Conservation (phyloP, 2,329 filamentous ascomycete genomes). For the Phialophora macrospora region DNA sequence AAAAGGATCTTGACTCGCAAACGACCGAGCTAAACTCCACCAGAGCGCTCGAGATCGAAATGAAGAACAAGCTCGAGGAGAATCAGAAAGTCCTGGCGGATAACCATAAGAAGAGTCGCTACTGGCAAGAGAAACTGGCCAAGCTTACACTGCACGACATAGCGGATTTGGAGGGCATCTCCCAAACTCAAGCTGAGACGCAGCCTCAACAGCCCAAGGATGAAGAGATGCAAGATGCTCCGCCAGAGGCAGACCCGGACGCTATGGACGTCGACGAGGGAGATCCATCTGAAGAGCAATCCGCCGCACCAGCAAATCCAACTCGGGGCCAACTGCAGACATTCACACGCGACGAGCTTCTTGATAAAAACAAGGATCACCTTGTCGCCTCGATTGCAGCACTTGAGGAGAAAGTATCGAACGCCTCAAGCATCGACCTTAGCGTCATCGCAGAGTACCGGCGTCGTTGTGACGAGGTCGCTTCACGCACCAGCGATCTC, state of each 20-base stretch:
- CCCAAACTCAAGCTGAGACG: constrained; percentile 18
- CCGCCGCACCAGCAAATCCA: constrained; percentile 38
- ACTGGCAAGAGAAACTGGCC: constrained; percentile 88
- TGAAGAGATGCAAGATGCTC: constrained; percentile 56
- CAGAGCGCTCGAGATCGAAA: constrained; percentile 89
- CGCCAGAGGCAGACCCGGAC: constrained; percentile 71
- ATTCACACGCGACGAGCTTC: constrained; percentile 74
- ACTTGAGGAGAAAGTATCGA: constrained; percentile 77
- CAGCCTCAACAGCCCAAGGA: constrained; percentile 15
- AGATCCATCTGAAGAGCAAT: constrained; percentile 57
- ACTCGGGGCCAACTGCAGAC: constrained; percentile 68
- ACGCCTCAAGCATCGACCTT: constrained; percentile 78
- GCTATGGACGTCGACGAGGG: constrained; percentile 47
- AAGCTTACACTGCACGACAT: constrained; percentile 85
- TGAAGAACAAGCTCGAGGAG: constrained; percentile 97
- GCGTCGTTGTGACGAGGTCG: constrained; percentile 80
- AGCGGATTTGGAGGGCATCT: constrained; percentile 60
- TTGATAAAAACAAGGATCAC: constrained; percentile 65
- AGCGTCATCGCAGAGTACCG: constrained; percentile 88
- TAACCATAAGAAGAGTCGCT: constrained; percentile 79
- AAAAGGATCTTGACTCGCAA: constrained; percentile 85
- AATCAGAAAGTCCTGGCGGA: constrained; percentile 87
- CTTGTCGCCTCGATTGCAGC: constrained; percentile 69
- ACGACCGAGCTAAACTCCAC: constrained; percentile 84
- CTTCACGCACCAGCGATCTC: constrained; percentile 80